A percentile compares a stretch with the other conserved stretches of the same genome.
phyloP scores from a whole-genome alignment of 352 stramenopile species.

The Phytopythium vexans region DNA sequence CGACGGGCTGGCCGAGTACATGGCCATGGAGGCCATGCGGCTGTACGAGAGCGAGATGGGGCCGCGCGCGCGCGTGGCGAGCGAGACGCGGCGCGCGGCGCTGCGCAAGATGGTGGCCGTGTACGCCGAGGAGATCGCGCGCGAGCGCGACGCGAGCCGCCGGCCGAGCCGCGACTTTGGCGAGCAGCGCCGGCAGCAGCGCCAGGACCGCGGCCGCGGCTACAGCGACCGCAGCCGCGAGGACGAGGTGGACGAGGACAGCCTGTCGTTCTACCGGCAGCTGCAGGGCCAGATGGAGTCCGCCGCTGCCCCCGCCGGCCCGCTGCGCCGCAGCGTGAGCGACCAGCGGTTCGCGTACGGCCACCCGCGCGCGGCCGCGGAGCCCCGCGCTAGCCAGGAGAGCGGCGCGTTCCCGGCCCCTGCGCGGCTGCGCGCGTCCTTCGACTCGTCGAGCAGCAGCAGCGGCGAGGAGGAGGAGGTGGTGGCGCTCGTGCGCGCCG shows the following conservation, averaged over 20 bases:
- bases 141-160: background rate
- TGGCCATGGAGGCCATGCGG: constrained; percentile 76
- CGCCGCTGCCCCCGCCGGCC: background rate
- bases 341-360: constrained; percentile 1
- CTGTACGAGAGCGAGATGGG: constrained; percentile 71
- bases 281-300: background rate
- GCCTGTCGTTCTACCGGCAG: constrained; percentile 3
- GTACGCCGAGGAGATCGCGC: constrained; percentile 70
- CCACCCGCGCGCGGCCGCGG: background rate
- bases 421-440: constrained; percentile 1
- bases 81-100: constrained; percentile 55
- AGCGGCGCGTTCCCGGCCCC: background rate
- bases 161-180: background rate
- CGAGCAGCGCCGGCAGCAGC: background rate
- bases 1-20: constrained; percentile 49
- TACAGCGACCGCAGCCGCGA: constrained; percentile 7
- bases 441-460: constrained; percentile 6
- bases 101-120: constrained; percentile 76
- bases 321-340: constrained; percentile 9
- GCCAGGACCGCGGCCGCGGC: constrained; percentile 6
- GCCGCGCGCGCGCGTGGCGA: constrained; percentile 32
- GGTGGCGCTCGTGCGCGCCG: background rate
- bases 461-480: constrained; percentile 5
- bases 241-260: constrained; percentile 6
- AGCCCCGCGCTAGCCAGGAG: background rate